Evolutionary conservation across 805 yeast genomes (phyloP).

Genomic region (Hanseniaspora singularis): DNA sequence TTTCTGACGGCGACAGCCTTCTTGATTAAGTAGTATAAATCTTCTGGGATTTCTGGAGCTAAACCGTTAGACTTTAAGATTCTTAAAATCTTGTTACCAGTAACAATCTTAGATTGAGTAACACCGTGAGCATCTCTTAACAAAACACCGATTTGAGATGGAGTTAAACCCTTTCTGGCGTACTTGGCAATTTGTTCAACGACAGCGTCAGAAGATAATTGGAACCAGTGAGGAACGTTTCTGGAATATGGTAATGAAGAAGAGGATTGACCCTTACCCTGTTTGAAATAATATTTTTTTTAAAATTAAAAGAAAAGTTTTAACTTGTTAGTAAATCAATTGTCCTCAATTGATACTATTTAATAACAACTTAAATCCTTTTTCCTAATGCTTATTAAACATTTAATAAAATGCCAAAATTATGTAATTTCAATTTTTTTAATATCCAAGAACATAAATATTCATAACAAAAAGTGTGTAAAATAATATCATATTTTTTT

Average conservation of each 20-base stretch:
- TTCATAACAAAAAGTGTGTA: neutral
- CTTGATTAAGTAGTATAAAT: slow-evolving; percentile 96
- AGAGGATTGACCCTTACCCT: slow-evolving; percentile 99
- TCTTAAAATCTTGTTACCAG: slow-evolving; percentile 99
- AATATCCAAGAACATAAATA: neutral
- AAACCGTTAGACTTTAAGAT: slow-evolving; percentile 98
- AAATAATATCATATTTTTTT: neutral
- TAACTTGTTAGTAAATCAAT: slow-evolving; percentile 15
- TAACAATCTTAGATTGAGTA: slow-evolving; percentile 90
- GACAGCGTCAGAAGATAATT: slow-evolving; percentile 86
- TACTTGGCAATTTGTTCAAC: slow-evolving; percentile 97
- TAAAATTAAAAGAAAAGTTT: neutral
- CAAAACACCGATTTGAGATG: slow-evolving; percentile 98
- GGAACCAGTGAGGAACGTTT: slow-evolving; percentile 98
- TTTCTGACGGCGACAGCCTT: slow-evolving; percentile 99
- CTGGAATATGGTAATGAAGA: slow-evolving; percentile 99
- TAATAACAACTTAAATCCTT: neutral
- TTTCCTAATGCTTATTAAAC: neutral
- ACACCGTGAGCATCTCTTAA: slow-evolving; percentile 99
- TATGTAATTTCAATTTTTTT: neutral
- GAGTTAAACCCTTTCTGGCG: slow-evolving; percentile 99
- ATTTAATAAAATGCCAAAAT: too few species aligned
- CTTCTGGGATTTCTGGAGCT: slow-evolving; percentile 99
- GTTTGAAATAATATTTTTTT: slow-evolving; percentile 18
- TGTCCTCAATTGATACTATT: slow-evolving; percentile 8